These are phyloP conservation scores for Neocucurbitaria cava DNA, from an alignment of 2,329 filamentous ascomycete genomes.

Conservation along the genomic window DNA sequence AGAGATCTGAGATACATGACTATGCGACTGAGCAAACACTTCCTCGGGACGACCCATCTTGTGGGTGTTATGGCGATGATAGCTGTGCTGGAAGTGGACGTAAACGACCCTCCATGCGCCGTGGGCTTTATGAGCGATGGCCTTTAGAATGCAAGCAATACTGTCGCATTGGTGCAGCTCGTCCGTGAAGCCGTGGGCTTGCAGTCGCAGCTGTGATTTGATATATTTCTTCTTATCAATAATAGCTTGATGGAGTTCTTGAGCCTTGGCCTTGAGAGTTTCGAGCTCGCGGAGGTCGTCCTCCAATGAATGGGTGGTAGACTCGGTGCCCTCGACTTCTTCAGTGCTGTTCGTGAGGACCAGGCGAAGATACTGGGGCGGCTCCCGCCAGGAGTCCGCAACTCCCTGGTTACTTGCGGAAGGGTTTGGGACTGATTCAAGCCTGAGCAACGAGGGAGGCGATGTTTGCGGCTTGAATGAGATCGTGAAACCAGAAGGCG, in stretches of 20 bases:
- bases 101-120: conserved; percentile 42
- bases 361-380: conserved; percentile 44
- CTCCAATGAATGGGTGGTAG: conserved; percentile 35
- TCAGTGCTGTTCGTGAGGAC: conserved; percentile 18
- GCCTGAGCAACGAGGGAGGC: conserved; percentile 46
- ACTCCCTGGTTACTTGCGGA: conserved; percentile 33
- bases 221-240: conserved; percentile 46
- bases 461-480: conserved; percentile 49
- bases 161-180: conserved; percentile 53
- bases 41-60: conserved; percentile 38
- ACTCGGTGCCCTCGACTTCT: conserved; percentile 1
- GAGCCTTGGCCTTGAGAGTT: conserved; percentile 48
- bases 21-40: conserved; percentile 23
- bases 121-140: conserved; percentile 46
- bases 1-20: conserved; percentile 22
- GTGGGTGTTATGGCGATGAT: conserved; percentile 18
- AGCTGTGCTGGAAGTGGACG: conserved; percentile 35
- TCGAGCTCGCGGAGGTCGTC: conserved; percentile 52
- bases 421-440: conserved; percentile 42
- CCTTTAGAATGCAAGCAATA: conserved; percentile 52
- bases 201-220: conserved; percentile 37
- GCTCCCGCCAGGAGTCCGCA: conserved; percentile 47
- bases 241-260: conserved; percentile 47
- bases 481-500: conserved; percentile 48
- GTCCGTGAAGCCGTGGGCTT: conserved; percentile 44